These are phyloP conservation scores for Candida boleticola DNA, from an alignment of 805 yeast species.

Conservation along the genomic window DNA sequence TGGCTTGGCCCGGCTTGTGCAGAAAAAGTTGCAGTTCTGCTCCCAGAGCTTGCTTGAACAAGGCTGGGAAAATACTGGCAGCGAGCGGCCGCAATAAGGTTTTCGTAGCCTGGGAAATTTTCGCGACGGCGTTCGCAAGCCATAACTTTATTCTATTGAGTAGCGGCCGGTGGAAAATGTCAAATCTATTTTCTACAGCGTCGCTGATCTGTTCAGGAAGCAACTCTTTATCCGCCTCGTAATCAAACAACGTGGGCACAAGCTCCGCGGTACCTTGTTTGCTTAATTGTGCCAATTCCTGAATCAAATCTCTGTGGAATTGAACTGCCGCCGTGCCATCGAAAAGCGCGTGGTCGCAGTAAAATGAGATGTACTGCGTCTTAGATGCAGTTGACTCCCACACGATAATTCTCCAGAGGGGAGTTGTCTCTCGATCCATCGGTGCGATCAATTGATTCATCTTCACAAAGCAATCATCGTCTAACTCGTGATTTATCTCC, in stretches of 20 bases:
- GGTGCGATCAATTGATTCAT: constrained; percentile 11
- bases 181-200: constrained; percentile 1
- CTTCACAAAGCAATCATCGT: constrained; percentile 11
- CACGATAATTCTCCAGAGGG: constrained; percentile 22
- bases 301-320: constrained; percentile 25
- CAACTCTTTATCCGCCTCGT: constrained; percentile 4
- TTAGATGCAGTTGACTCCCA: constrained; percentile 7
- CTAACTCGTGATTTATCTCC: constrained; percentile 9
- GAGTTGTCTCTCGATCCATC: constrained; percentile 9
- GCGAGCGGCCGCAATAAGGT: not conserved
- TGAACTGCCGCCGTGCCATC: constrained; percentile 34
- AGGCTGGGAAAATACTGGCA: not conserved
- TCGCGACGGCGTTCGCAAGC: not conserved
- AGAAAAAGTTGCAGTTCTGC: not conserved
- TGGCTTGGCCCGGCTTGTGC: not conserved
- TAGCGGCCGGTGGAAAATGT: constrained; percentile 2
- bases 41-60: no score
- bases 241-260: constrained; percentile 7
- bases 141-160: not conserved
- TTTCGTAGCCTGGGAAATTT: not conserved
- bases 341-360: constrained; percentile 26
- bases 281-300: no score
- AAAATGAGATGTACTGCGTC: constrained; percentile 18
- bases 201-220: not conserved
- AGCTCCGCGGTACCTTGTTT: constrained; percentile 1